Conservation (phyloP, 2,329 filamentous ascomycete species). For the Rhynchosporium secalis region DNA sequence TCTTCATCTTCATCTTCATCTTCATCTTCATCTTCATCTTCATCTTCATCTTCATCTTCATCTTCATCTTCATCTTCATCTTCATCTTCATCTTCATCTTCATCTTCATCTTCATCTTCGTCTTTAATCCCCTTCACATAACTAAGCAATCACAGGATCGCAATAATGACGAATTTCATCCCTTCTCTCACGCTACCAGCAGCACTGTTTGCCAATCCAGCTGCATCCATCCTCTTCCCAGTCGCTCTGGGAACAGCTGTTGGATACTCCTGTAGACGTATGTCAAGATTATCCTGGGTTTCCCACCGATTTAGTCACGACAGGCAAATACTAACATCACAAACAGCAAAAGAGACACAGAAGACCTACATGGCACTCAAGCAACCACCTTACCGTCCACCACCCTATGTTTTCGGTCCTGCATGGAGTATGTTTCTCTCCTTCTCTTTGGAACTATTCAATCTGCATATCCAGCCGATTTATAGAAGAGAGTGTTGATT, state of each 20-base stretch:
- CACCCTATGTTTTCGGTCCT: slow-evolving; percentile 62
- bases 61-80: background rate
- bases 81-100: background rate
- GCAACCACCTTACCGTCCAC: slow-evolving; percentile 65
- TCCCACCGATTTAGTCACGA: slow-evolving; percentile 3
- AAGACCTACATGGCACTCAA: slow-evolving; percentile 64
- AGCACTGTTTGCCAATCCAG: slow-evolving; percentile 69
- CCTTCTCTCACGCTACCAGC: slow-evolving; percentile 74
- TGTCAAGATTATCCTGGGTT: slow-evolving; percentile 35
- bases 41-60: background rate
- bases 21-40: background rate
- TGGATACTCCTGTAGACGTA: slow-evolving; percentile 68
- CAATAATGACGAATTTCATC: slow-evolving; percentile 75
- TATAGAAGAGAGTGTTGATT: background rate
- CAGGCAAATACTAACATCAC: slow-evolving; percentile 12
- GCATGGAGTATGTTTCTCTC: slow-evolving; percentile 55
- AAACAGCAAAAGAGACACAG: slow-evolving; percentile 56
- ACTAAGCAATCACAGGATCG: slow-evolving; percentile 13
- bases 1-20: background rate
- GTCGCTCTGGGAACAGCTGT: slow-evolving; percentile 71
- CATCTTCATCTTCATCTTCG: too few species aligned
- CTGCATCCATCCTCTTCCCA: slow-evolving; percentile 73
- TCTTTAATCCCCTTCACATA: slow-evolving; percentile 10
- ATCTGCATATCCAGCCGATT: background rate
- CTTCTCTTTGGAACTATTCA: slow-evolving; percentile 43